Evolutionary conservation across 1,284 basidiomycete genomes (phyloP), one percentile per base, ranked within the genome.

Genomic region (Clitocybe nebularis): DNA sequence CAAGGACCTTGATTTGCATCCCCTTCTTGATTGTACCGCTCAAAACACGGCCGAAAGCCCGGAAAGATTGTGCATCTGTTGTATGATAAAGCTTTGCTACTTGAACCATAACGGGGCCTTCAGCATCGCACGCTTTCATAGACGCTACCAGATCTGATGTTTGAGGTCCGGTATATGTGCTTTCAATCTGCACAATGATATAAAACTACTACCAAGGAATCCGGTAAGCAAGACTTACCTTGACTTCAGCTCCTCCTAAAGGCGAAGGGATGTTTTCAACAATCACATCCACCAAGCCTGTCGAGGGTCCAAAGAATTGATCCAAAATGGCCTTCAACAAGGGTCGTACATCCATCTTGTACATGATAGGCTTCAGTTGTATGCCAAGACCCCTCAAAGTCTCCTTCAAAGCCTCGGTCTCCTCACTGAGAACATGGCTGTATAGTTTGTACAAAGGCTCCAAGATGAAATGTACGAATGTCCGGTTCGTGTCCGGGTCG

Each of bases 371-470:
- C 66, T 95, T 96, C 52, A 99, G 71, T 36, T 80, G 76, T 57
- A 99, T 99, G 3, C 84, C 82, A 25, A 99, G 74, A 10, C 74
- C 71, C 5, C 72, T 72, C n/a, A 99, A 72, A 1, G 94, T 98
- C 41, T 74, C 75, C 59, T 84, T 87, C 36, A 99, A 75, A 26
- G 76, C 74, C 7, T 89, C 89, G 0, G 88, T 87, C 54, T 98
- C 92, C 60, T 93, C 89, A 53, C 93, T 94, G 39, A 99, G 68
- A 2, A 98, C 96, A 61, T 92, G 77, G 47, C 88, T 93, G 67
- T 99, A 99, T 24, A 99, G 77, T 71, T 99, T 99, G 75, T 99
- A 99, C 37, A 99, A 66, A 8, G 96, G 96, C 51, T 95, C 93
- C 51, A 99, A 72, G 54, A 99, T 86, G 65, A 99, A 99, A 59